Evolutionary conservation across 768 basidiomycete species (phyloP).

Genomic region (Serendipita sp.): DNA sequence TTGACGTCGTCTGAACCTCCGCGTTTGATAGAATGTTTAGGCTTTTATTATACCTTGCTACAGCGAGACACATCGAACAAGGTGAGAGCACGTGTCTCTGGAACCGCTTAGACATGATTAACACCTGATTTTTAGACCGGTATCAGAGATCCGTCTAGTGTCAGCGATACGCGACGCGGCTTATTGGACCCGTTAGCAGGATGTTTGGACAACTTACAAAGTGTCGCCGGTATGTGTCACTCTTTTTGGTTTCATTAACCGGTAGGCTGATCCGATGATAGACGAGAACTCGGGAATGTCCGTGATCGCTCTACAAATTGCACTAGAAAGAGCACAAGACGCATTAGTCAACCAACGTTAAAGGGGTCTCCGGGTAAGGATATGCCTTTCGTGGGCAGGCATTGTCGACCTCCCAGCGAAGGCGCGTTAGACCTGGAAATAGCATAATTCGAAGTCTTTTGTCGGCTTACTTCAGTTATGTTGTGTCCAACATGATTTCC

Average conservation of each 20-base stretch:
- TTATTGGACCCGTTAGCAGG: background rate
- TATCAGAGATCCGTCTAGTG: background rate
- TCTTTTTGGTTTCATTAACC: background rate
- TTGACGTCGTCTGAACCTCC: conserved; percentile 39
- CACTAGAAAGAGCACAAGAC: background rate
- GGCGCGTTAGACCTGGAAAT: no score
- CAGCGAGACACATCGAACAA: conserved; percentile 39
- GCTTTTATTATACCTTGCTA: conserved; percentile 50
- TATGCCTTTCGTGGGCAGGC: no score
- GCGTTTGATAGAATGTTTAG: conserved; percentile 47
- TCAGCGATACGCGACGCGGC: background rate
- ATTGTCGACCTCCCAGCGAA: no score
- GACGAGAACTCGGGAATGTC: background rate
- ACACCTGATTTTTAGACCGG: background rate
- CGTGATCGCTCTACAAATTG: background rate
- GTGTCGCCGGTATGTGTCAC: background rate
- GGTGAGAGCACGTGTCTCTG: conserved; percentile 21
- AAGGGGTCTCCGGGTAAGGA: no score
- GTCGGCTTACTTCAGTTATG: no score
- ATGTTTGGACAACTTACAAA: background rate
- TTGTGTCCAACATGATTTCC: no score
- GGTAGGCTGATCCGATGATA: background rate
- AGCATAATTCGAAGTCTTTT: no score
- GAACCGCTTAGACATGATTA: background rate
- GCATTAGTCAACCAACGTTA: background rate